phyloP scores from a whole-genome alignment of 2,329 filamentous ascomycete species.

The Cylindrodendrum hubeiense region DNA sequence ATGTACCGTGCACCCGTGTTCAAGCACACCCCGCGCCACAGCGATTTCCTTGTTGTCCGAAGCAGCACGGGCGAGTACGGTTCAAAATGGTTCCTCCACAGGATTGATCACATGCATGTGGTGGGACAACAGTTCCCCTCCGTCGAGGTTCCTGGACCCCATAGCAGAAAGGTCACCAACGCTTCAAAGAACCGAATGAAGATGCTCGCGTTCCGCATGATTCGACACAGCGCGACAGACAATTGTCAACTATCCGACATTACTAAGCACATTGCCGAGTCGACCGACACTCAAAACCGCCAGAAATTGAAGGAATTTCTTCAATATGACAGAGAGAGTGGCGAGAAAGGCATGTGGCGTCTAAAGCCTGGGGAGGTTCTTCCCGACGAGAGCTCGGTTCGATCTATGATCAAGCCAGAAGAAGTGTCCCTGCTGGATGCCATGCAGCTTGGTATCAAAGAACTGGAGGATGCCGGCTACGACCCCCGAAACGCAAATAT shows the following conservation, averaged over 20 bases:
- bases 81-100: constrained; percentile 84
- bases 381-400: constrained; percentile 84
- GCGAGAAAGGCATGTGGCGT: constrained; percentile 83
- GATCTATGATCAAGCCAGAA: constrained; percentile 92
- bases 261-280: constrained; percentile 91
- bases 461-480: constrained; percentile 91
- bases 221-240: constrained; percentile 78
- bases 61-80: constrained; percentile 85
- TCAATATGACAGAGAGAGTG: constrained; percentile 82
- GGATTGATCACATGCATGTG: constrained; percentile 89
- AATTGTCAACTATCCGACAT: constrained; percentile 84
- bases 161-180: constrained; percentile 94
- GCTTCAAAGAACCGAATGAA: constrained; percentile 97
- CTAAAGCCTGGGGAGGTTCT: constrained; percentile 79
- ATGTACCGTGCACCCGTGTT: constrained; percentile 97
- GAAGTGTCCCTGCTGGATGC: constrained; percentile 95
- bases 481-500: constrained; percentile 72
- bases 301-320: constrained; percentile 98
- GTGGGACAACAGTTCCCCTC: constrained; percentile 95
- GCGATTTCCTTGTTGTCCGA: constrained; percentile 89
- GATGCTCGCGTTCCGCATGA: constrained; percentile 93
- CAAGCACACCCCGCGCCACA: constrained; percentile 80
- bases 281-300: constrained; percentile 93
- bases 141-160: constrained; percentile 91
- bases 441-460: constrained; percentile 95